Conservation (phyloP, 2,329 filamentous ascomycete genomes). For the Ophiocordyceps robertsii region DNA sequence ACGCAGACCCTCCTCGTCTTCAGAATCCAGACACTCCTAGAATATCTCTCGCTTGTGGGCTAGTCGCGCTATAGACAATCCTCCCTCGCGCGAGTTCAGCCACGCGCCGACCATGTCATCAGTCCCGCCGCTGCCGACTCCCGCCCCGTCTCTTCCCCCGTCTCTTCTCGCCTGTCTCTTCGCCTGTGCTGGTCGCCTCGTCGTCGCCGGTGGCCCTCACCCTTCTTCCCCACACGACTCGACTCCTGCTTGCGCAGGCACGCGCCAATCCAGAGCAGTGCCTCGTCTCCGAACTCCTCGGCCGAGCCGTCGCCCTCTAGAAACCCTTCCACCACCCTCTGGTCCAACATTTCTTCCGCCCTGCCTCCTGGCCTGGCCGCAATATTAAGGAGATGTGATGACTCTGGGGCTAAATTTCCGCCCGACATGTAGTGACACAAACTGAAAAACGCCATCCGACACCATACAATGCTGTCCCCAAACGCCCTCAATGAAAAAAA, state of each 20-base stretch:
- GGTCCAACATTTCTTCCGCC: not conserved
- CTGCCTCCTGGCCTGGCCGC: slow-evolving; percentile 1
- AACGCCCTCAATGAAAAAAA: slow-evolving; percentile 37
- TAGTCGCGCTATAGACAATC: not conserved
- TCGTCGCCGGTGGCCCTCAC: no score
- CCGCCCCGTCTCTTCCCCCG: no score
- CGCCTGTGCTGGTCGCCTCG: no score
- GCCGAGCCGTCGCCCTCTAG: not conserved
- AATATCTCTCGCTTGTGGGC: not conserved
- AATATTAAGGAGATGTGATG: slow-evolving; percentile 23
- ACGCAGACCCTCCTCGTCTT: not conserved
- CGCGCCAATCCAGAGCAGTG: not conserved
- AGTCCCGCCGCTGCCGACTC: no score
- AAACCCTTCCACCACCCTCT: not conserved
- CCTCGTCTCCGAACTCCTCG: not conserved
- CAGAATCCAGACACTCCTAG: not conserved
- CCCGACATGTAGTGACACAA: slow-evolving; percentile 21
- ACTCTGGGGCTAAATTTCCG: slow-evolving; percentile 21
- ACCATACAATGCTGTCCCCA: slow-evolving; percentile 44
- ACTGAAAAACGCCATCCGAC: slow-evolving; percentile 37
- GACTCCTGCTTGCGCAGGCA: not conserved
- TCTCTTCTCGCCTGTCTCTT: not conserved
- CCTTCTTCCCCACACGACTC: not conserved
- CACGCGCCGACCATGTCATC: not conserved
- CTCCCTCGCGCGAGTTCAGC: no score